phyloP scores from a whole-genome alignment of 805 yeast species.

The Brettanomyces nanus region DNA sequence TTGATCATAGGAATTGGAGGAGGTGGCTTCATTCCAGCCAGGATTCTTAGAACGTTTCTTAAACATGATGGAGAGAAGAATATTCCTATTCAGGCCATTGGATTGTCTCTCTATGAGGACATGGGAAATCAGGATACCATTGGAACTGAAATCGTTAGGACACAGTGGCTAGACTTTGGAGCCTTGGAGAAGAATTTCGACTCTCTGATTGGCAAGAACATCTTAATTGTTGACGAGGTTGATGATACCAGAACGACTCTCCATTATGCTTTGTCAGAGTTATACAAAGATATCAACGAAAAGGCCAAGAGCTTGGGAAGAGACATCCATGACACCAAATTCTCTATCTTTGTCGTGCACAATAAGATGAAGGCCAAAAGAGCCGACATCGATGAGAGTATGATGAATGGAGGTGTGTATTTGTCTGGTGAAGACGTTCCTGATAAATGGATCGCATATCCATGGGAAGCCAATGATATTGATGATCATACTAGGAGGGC shows the following conservation, averaged over 20 bases:
- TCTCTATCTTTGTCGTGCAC: slow-evolving; percentile 75
- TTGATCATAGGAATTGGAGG: slow-evolving; percentile 64
- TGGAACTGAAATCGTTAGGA: slow-evolving; percentile 76
- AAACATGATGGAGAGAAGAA: slow-evolving; percentile 52
- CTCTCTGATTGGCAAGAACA: slow-evolving; percentile 71
- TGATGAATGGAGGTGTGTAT: slow-evolving; percentile 59
- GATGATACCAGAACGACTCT: slow-evolving; percentile 89
- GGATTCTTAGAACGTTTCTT: slow-evolving; percentile 58
- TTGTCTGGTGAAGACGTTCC: slow-evolving; percentile 67
- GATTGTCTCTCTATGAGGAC: slow-evolving; percentile 56
- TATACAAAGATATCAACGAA: slow-evolving; percentile 54
- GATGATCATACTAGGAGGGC: slow-evolving; percentile 68
- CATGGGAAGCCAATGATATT: slow-evolving; percentile 83
- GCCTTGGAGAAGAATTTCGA: slow-evolving; percentile 61
- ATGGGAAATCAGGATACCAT: slow-evolving; percentile 42
- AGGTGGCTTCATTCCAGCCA: slow-evolving; percentile 65
- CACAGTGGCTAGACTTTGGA: slow-evolving; percentile 86
- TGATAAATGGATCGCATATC: slow-evolving; percentile 82
- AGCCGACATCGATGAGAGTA: slow-evolving; percentile 57
- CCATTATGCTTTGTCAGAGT: slow-evolving; percentile 74
- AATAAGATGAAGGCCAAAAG: slow-evolving; percentile 77
- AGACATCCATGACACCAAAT: slow-evolving; percentile 49
- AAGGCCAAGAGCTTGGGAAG: slow-evolving; percentile 56
- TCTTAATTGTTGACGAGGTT: slow-evolving; percentile 82
- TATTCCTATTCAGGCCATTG: slow-evolving; percentile 65